These are phyloP conservation scores for Chalciporus piperatus DNA, from an alignment of 768 basidiomycete species.

Conservation along the genomic window DNA sequence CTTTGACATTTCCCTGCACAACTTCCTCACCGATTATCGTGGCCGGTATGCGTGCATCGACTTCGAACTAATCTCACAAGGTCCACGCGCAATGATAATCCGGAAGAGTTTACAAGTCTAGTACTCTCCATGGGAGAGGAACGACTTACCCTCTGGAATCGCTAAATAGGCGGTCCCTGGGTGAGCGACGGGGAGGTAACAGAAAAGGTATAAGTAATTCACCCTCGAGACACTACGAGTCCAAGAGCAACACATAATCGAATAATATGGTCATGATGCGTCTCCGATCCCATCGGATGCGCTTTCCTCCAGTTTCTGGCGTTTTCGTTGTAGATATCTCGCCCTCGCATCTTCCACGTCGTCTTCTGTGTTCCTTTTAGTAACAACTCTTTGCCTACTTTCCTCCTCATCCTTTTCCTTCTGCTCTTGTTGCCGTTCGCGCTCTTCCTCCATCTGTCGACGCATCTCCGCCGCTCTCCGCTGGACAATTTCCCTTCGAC, in stretches of 20 bases:
- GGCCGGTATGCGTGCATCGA: slow-evolving; percentile 73
- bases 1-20: slow-evolving; percentile 68
- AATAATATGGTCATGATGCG: slow-evolving; percentile 4
- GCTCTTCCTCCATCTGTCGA: slow-evolving; percentile 75
- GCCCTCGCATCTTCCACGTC: slow-evolving; percentile 72
- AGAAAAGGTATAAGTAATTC: not conserved
- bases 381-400: slow-evolving; percentile 61
- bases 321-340: slow-evolving; percentile 78
- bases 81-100: slow-evolving; percentile 57
- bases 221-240: not conserved
- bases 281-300: slow-evolving; percentile 2
- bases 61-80: slow-evolving; percentile 57
- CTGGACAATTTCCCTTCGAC: slow-evolving; percentile 77
- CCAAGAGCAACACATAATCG: not conserved
- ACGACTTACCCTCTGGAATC: slow-evolving; percentile 20
- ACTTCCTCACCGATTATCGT: slow-evolving; percentile 63
- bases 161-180: not conserved
- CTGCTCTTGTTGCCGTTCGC: slow-evolving; percentile 53
- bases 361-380: slow-evolving; percentile 73
- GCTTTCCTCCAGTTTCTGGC: slow-evolving; percentile 60
- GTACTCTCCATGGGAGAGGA: slow-evolving; percentile 40
- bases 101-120: slow-evolving; percentile 52
- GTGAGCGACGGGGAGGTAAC: not conserved
- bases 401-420: slow-evolving; percentile 60
- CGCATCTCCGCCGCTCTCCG: slow-evolving; percentile 76